phyloP scores from a whole-genome alignment of 164 flowering plant species.

The Sedum album region DNA sequence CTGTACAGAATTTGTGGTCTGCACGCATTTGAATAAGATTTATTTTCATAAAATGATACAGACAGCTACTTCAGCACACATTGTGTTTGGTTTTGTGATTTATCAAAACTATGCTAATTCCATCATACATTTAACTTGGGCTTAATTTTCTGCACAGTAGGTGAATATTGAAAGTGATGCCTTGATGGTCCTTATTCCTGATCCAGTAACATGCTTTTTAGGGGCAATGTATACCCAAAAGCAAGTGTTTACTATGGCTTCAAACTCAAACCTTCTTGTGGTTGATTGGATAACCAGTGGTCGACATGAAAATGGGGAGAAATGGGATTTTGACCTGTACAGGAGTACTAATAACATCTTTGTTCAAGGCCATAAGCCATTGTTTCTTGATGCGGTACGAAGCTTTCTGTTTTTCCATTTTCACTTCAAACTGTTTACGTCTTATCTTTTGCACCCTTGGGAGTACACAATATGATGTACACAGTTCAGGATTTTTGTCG shows the following conservation, averaged over 20 bases:
- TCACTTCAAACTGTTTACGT: neutral
- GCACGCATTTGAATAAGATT: too few species aligned
- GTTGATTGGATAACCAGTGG: constrained; percentile 99
- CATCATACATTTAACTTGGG: constrained; percentile 17
- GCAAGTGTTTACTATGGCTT: constrained; percentile 60
- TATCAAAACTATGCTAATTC: too few species aligned
- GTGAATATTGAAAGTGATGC: constrained; percentile 61
- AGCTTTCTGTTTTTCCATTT: neutral
- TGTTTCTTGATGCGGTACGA: constrained; percentile 86
- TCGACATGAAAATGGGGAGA: constrained; percentile 90
- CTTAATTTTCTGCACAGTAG: constrained; percentile 56
- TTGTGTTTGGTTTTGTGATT: too few species aligned
- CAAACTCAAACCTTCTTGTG: constrained; percentile 67
- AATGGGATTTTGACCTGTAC: constrained; percentile 70
- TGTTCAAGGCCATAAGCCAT: constrained; percentile 50
- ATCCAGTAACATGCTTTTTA: constrained; percentile 94
- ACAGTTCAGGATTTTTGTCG: neutral
- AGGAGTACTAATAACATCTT: constrained; percentile 74
- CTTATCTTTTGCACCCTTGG: neutral
- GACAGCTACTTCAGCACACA: too few species aligned
- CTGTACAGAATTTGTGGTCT: too few species aligned
- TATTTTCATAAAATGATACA: too few species aligned
- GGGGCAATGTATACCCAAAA: constrained; percentile 77
- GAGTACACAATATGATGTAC: neutral
- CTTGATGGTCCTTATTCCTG: constrained; percentile 75